phyloP scores from a whole-genome alignment of 2,329 filamentous ascomycete species.

The Neonectria punicea region DNA sequence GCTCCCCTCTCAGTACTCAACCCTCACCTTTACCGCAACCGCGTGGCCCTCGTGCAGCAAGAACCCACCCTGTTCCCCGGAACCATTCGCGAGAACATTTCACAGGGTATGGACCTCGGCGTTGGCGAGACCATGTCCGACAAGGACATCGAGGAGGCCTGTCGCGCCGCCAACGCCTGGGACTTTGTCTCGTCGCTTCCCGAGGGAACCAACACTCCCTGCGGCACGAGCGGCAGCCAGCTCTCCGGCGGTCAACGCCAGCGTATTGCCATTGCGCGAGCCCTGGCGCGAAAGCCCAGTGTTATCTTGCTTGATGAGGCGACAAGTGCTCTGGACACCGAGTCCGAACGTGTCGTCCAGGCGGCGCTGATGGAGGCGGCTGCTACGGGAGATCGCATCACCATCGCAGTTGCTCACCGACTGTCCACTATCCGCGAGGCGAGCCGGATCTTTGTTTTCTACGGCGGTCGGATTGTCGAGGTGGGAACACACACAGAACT shows the following conservation, averaged over 20 bases:
- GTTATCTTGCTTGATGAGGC: slow-evolving; percentile 59
- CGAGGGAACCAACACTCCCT: slow-evolving; percentile 65
- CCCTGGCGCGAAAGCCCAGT: slow-evolving; percentile 70
- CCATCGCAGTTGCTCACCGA: slow-evolving; percentile 56
- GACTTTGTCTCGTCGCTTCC: slow-evolving; percentile 66
- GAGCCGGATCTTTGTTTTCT: slow-evolving; percentile 49
- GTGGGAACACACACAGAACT: slow-evolving; percentile 18
- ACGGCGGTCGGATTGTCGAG: slow-evolving; percentile 8
- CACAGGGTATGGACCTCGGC: slow-evolving; percentile 2
- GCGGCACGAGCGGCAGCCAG: slow-evolving; percentile 71
- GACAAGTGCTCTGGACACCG: slow-evolving; percentile 71
- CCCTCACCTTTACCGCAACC: slow-evolving; percentile 4
- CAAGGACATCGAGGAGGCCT: slow-evolving; percentile 69
- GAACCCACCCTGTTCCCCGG: slow-evolving; percentile 9
- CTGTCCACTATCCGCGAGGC: slow-evolving; percentile 56
- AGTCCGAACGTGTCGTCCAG: slow-evolving; percentile 67
- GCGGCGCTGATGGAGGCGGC: slow-evolving; percentile 60
- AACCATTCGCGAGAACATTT: slow-evolving; percentile 11
- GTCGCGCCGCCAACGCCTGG: slow-evolving; percentile 46
- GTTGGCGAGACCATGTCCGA: slow-evolving; percentile 52
- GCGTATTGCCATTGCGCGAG: slow-evolving; percentile 74
- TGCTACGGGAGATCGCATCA: slow-evolving; percentile 37
- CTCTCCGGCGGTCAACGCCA: slow-evolving; percentile 78
- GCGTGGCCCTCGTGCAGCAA: slow-evolving; percentile 8
- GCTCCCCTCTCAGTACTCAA: slow-evolving; percentile 1